Base-by-base conservation (phyloP, 495 filamentous ascomycete genomes). In the Tuber borchii region DNA sequence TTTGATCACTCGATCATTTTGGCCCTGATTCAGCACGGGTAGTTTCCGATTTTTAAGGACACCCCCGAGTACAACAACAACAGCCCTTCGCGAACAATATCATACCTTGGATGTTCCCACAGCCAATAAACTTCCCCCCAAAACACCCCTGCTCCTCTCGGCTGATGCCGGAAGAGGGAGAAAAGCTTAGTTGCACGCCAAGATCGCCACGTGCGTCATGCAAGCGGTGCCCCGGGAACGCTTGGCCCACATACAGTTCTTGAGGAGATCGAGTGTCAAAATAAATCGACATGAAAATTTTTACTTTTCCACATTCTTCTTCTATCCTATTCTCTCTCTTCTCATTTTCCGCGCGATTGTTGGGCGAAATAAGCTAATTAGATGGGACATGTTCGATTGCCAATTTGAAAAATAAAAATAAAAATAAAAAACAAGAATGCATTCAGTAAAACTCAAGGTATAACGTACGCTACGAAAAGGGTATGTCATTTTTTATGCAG, bases 201-300 rank as follows among this genome's bases (percentile, higher is more conserved):
- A 61, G 51, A 9, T 12, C n/a, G 51, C 51, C 56, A 65, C 56
- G 56, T 34, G 56, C 56, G 26, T 8, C 56, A 65, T 65, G 56
- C 56, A 65, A 34, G 26, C 12, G 51, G 22, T 61, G n/a, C 2
- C n/a, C 22, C 22, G 51, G 45, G 51, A 61, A 61, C 51, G 9
- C 56, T 65, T 65, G 56, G 56, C 56, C 56, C 56, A 34, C 56
- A 65, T 65, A 65, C 26, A 65, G 31, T 65, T 65, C 17, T 65
- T 65, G 26, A 16, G 56, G 19, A 65, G 56, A 65, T 65, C 56
- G 56, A 17, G 26, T 65, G 56, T 17, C 12, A 31, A 26, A 34
- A 65, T 17, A 65, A 6, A 65, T 65, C 56, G 0, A 19, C 26
- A 31, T 9, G 9, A 56, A 56, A 26, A 56, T 26, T 26, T 56